Conservation (phyloP, 2,329 filamentous ascomycete genomes). For the Fusarium foetens region DNA sequence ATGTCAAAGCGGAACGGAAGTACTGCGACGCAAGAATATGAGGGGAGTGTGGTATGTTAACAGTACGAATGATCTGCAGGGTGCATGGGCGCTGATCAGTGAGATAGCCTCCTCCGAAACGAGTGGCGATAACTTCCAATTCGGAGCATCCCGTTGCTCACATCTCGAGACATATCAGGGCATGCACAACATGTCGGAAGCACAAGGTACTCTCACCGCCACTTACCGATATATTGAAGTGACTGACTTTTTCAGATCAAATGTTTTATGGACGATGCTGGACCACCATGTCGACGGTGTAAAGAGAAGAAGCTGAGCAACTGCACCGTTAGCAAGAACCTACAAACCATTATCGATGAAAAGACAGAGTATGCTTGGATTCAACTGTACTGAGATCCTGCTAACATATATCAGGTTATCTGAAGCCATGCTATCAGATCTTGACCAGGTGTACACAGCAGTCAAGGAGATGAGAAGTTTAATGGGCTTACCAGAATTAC, state of each 20-base stretch:
- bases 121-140: constrained; percentile 55
- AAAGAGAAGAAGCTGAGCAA: constrained; percentile 50
- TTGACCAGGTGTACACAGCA: constrained; percentile 41
- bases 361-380: constrained; percentile 47
- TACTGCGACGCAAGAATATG: neutral
- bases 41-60: neutral
- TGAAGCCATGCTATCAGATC: constrained; percentile 37
- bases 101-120: constrained; percentile 9
- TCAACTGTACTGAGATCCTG: accelerated
- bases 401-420: neutral
- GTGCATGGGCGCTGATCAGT: neutral
- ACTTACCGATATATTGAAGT: accelerated
- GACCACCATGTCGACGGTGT: constrained; percentile 53
- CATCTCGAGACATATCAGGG: constrained; percentile 54
- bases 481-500: constrained; percentile 39
- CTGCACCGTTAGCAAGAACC: constrained; percentile 54
- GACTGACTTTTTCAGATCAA: constrained; percentile 46
- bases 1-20: constrained; percentile 9
- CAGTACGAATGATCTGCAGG: neutral
- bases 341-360: constrained; percentile 55
- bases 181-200: constrained; percentile 54
- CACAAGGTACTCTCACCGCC: constrained; percentile 50
- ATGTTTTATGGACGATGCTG: constrained; percentile 54
- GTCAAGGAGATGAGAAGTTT: constrained; percentile 40
- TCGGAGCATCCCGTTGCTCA: constrained; percentile 54